Conservation (phyloP, 306 rosid genomes). For the Rosa persica region DNA sequence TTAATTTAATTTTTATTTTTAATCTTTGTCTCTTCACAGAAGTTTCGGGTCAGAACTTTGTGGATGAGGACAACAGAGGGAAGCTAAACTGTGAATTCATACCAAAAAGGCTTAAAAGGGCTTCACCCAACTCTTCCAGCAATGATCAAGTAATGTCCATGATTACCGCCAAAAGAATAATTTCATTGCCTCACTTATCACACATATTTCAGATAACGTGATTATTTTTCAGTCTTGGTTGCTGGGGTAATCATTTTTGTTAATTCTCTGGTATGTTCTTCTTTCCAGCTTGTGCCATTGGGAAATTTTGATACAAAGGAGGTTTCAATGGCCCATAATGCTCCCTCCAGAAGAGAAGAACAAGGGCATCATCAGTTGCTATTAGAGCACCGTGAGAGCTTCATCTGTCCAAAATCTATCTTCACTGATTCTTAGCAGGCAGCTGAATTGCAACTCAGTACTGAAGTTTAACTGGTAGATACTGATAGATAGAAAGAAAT, state of each 20-base stretch:
- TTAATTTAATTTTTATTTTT: neutral
- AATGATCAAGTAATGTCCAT: constrained; percentile 48
- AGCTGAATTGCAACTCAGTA: constrained; percentile 33
- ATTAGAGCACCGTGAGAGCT: constrained; percentile 46
- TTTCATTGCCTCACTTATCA: constrained; percentile 8
- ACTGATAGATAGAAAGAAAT: constrained; percentile 15
- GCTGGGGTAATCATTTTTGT: constrained; percentile 20
- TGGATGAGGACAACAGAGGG: constrained; percentile 43
- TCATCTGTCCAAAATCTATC: constrained; percentile 32
- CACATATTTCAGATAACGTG: neutral
- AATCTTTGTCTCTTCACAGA: constrained; percentile 42
- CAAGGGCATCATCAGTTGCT: constrained; percentile 34
- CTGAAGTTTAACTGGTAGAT: constrained; percentile 37
- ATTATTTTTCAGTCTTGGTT: neutral
- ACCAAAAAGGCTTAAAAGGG: constrained; percentile 53
- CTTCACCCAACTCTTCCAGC: constrained; percentile 36
- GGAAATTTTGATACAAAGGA: constrained; percentile 31
- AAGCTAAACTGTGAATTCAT: constrained; percentile 41
- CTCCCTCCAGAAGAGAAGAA: constrained; percentile 28
- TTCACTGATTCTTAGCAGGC: constrained; percentile 37
- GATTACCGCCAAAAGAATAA: neutral
- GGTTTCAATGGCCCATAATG: constrained; percentile 31
- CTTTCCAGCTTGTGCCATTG: constrained; percentile 51
- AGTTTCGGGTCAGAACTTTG: constrained; percentile 79
- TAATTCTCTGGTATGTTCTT: neutral